Evolutionary conservation across 164 flowering plant genomes (phyloP).

Genomic region (Annona cherimola): DNA sequence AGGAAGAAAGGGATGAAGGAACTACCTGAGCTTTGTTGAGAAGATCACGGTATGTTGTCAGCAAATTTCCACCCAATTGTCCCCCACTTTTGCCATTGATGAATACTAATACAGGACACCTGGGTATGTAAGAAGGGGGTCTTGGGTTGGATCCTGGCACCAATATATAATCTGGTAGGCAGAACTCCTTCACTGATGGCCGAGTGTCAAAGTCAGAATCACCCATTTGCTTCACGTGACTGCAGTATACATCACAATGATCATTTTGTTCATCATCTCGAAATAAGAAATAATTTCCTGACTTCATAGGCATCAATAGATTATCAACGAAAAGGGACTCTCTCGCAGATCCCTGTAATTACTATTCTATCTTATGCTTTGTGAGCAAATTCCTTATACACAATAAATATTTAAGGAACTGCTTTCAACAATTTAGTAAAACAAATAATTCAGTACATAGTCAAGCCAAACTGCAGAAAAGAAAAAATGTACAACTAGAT

Average conservation of each 20-base stretch:
- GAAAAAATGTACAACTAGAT: no score
- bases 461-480: neutral
- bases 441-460: neutral
- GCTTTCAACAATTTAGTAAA: neutral
- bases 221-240: constrained; percentile 27
- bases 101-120: constrained; percentile 77
- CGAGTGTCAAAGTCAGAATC: constrained; percentile 16
- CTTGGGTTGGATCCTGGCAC: constrained; percentile 24
- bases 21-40: constrained; percentile 67
- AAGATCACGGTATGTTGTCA: constrained; percentile 47
- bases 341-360: neutral
- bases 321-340: neutral
- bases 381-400: neutral
- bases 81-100: constrained; percentile 83
- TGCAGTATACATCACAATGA: constrained; percentile 14
- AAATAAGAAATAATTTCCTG: neutral
- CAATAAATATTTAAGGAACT: neutral
- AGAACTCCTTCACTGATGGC: constrained; percentile 35
- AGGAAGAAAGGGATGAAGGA: no score
- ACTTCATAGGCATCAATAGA: neutral
- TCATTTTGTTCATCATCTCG: constrained; percentile 4
- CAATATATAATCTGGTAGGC: constrained; percentile 65
- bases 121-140: constrained; percentile 23
- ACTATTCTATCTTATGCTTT: neutral
- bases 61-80: constrained; percentile 75